A percentile compares a stretch with the other conserved stretches of the same genome.
Conservation (phyloP, 192 early-diverging fungal species). For the Linnemannia zychae region DNA sequence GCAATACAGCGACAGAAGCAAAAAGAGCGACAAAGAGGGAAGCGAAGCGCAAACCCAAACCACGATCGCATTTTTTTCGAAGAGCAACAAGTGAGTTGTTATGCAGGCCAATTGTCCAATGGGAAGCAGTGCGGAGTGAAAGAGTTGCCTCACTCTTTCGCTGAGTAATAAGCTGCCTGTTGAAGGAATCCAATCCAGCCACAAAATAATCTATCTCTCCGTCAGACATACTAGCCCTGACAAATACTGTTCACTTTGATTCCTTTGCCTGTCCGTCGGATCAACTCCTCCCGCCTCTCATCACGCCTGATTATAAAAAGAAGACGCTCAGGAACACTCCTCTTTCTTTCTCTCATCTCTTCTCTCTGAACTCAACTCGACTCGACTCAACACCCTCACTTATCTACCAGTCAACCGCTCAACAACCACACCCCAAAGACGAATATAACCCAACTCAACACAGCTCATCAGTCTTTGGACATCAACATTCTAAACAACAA, state of each 20-base stretch:
- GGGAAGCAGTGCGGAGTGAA: neutral
- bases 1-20: neutral
- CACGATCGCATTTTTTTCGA: neutral
- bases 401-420: too few species aligned
- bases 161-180: neutral
- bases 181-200: neutral
- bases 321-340: neutral
- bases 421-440: neutral
- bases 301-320: neutral
- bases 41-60: slow-evolving; percentile 4
- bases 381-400: neutral
- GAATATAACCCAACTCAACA: neutral
- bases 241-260: slow-evolving; percentile 10
- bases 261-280: neutral
- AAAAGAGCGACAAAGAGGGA: neutral
- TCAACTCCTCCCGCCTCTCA: neutral
- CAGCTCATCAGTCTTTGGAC: neutral
- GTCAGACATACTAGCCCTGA: neutral
- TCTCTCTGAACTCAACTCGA: neutral
- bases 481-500: neutral
- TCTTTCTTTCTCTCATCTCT: neutral
- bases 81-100: neutral
- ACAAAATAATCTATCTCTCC: slow-evolving; percentile 2
- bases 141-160: neutral
- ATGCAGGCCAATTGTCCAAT: neutral